Evolutionary conservation across 371 early-diverging fungal species (phyloP), one percentile per base, ranked within the genome.

Genomic region (Mucor indicus): DNA sequence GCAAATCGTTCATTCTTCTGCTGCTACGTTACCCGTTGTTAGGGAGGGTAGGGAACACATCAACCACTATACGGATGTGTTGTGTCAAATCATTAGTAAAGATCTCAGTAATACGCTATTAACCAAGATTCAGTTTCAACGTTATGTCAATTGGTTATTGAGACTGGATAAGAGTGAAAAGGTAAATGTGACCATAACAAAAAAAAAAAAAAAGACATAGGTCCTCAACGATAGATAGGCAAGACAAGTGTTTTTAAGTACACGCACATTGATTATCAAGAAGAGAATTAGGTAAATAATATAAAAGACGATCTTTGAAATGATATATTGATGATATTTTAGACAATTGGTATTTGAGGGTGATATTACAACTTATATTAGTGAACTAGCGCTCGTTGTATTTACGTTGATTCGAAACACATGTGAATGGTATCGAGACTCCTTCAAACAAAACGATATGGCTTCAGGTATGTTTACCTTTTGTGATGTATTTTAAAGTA

Each of bases 331-430:
- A 11, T 33, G n/a, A 33, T 33, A 30, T 35, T 19, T 33, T 48
- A 83, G 90, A 41, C 92, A 90, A 60, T 75, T 94, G 35, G 81
- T 83, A 29, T 84, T 93, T 42, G 92, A 93, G 60, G 95, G 91
- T 21, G 92, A 93, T 52, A 87, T 91, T 35, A 65, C 84, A 10
- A 67, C 82, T 19, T 92, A 95, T 58, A 87, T 95, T 27, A 77
- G 84, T 41, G 91, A 93, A 58, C 77, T 94, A 31, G 87, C 94
- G 0, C 73, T 91, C 41, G 86, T 93, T 27, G 86, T 90, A 16
- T 95, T 95, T 58, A 79, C 90, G 4, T 62, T 93, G 50, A 89
- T 95, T 53, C 83, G 89, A 53, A 93, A 93, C 57, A 94, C 96
- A 0, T 92, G 93, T 49, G 92, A 93, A 46, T 96, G 97, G 97